Base-by-base conservation (phyloP, 441 rosid genomes). In the Populus hybrid region DNA sequence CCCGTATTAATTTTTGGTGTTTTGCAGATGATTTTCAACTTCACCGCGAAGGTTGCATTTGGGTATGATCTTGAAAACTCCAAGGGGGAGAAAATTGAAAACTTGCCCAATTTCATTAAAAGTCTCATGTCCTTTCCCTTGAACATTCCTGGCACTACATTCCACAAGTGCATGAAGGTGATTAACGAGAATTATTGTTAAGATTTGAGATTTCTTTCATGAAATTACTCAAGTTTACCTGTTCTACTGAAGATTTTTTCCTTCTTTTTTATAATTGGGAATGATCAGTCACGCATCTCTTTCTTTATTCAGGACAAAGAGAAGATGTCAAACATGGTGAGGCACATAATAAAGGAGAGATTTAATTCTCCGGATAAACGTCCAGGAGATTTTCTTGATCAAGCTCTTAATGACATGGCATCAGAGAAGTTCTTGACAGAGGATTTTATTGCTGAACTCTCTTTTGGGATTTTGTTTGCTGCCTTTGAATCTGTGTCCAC, bases 141-240 rank as follows among this genome's bases (percentile, higher is more conserved):
- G 56, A 82, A 84, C 36, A 21, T 86, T 26, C 87, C 87, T 18
- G 87, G 87, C 31, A 86, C 87, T 21, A 50, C 83, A 2, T 82
- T 73, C 71, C 73, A 82, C 65, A 82, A 75, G 53, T 80, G 87
- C 72, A 75, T 84, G 56, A 66, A 78, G 83, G 87, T 86, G 18
- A 50, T 50, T 18, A 78, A 68, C 16, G 14, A 18, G 10, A 4
- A 20, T 10, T 0, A 14, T 10, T 63, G 33, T 24, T 64, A 23
- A 0, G 26, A 7, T 24, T 72, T 20, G 38, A 33, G 12, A 42
- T 42, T 42, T 42, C 50, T 38, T 38, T 42, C 50, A 3, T 3
- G 21, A 53, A 53, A 5, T 50, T 50, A 50, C 56, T 50, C 4
- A 50, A 14, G 56, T 45, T 45, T 21, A 16, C 38, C 31, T 45